Evolutionary conservation across 768 basidiomycete genomes (phyloP).

Genomic region (Sporobolomyces roseus): DNA sequence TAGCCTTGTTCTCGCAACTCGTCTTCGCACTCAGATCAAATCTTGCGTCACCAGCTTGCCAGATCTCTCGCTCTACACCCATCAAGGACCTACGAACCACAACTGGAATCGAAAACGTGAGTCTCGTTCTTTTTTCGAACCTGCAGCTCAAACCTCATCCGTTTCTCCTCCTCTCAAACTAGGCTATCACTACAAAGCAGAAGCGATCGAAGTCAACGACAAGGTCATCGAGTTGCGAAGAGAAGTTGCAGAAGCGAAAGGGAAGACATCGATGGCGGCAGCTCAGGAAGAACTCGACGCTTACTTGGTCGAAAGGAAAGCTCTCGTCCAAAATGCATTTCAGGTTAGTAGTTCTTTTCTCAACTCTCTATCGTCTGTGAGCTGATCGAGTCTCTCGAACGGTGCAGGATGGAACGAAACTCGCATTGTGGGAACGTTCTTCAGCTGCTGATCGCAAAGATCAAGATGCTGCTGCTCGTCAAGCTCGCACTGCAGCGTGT

Average conservation of each 20-base stretch:
- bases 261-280: not conserved
- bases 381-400: not conserved
- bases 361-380: not conserved
- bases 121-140: not conserved
- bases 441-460: not conserved
- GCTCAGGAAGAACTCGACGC: not conserved
- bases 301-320: not conserved
- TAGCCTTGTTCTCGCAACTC: not conserved
- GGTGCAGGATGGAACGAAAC: conserved; percentile 1
- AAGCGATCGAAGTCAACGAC: not conserved
- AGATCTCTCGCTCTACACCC: not conserved
- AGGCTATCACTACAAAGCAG: not conserved
- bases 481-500: not conserved
- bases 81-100: not conserved
- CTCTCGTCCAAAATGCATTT: not conserved
- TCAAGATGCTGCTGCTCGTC: not conserved
- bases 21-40: not conserved
- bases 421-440: not conserved
- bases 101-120: not conserved
- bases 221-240: not conserved
- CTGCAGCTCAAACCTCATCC: not conserved
- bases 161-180: not conserved
- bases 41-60: not conserved
- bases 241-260: not conserved
- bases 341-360: not conserved